Evolutionary conservation across 2,329 filamentous ascomycete species (phyloP).

Genomic region (Pseudogymnoascus sp.): DNA sequence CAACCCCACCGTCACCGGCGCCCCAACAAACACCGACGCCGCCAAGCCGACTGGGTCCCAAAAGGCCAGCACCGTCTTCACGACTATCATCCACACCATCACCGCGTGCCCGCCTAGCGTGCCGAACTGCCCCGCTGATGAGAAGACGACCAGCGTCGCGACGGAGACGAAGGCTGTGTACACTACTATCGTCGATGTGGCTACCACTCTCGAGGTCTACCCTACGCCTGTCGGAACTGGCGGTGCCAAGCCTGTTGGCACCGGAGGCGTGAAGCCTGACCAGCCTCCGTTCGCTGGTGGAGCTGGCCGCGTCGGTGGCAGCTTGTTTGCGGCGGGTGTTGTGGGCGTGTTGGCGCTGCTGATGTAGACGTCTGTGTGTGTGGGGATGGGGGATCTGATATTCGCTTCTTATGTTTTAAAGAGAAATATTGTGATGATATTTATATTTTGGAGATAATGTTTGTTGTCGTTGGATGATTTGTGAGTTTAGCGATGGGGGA

Average conservation of each 20-base stretch:
- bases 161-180: slow-evolving; percentile 34
- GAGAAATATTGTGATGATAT: background rate
- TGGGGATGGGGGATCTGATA: background rate
- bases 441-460: background rate
- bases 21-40: slow-evolving; percentile 5
- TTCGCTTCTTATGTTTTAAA: background rate
- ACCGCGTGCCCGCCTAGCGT: slow-evolving; percentile 28
- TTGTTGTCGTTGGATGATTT: background rate
- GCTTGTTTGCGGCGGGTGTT: background rate
- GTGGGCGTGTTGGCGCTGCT: background rate
- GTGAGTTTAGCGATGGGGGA: background rate
- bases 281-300: background rate
- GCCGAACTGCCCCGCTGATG: slow-evolving; percentile 29
- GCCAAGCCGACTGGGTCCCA: background rate
- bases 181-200: slow-evolving; percentile 30
- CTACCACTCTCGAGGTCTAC: background rate
- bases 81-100: slow-evolving; percentile 12
- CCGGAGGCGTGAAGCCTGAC: background rate
- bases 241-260: background rate
- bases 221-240: background rate
- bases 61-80: slow-evolving; percentile 12
- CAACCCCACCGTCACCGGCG: slow-evolving; percentile 10
- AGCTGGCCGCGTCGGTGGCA: background rate
- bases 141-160: slow-evolving; percentile 24
- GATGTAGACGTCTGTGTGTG: background rate